phyloP scores from a whole-genome alignment of 192 early-diverging fungal genomes.

The Mortierella alpina region DNA sequence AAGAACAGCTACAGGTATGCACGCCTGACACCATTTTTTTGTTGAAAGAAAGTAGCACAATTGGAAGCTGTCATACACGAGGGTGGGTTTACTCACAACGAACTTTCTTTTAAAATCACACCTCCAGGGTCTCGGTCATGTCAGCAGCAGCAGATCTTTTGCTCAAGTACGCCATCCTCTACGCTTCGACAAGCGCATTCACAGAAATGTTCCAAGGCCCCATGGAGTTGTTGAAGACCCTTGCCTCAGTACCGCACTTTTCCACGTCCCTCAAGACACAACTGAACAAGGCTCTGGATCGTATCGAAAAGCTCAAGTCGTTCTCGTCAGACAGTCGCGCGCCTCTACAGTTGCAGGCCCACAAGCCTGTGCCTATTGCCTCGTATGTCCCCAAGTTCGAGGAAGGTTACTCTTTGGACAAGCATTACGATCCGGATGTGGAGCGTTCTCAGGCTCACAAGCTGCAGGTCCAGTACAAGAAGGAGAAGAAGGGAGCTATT shows the following conservation, averaged over 20 bases:
- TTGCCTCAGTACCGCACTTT: constrained; percentile 21
- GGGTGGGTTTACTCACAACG: no score
- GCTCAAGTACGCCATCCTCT: constrained; percentile 61
- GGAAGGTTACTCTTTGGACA: constrained; percentile 88
- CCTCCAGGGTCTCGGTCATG: constrained; percentile 51
- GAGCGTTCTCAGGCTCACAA: constrained; percentile 81
- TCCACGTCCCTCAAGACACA: constrained; percentile 36
- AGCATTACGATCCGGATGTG: constrained; percentile 83
- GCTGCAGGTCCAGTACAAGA: constrained; percentile 84
- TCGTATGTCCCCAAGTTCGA: constrained; percentile 94
- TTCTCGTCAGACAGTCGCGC: constrained; percentile 63
- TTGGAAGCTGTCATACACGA: background rate
- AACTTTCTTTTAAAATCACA: background rate
- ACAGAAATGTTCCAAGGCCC: constrained; percentile 68
- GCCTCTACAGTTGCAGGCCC: constrained; percentile 86
- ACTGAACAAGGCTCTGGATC: constrained; percentile 40
- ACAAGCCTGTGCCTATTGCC: constrained; percentile 87
- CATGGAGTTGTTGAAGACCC: constrained; percentile 36
- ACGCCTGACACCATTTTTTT: background rate
- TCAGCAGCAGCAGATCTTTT: constrained; percentile 54
- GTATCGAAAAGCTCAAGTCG: constrained; percentile 63
- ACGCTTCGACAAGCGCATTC: constrained; percentile 72
- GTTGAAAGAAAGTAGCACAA: background rate
- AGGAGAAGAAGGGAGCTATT: constrained; percentile 94
- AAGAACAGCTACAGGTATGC: constrained; percentile 47